Conservation (phyloP, 495 filamentous ascomycete genomes). For the Podospora didyma region DNA sequence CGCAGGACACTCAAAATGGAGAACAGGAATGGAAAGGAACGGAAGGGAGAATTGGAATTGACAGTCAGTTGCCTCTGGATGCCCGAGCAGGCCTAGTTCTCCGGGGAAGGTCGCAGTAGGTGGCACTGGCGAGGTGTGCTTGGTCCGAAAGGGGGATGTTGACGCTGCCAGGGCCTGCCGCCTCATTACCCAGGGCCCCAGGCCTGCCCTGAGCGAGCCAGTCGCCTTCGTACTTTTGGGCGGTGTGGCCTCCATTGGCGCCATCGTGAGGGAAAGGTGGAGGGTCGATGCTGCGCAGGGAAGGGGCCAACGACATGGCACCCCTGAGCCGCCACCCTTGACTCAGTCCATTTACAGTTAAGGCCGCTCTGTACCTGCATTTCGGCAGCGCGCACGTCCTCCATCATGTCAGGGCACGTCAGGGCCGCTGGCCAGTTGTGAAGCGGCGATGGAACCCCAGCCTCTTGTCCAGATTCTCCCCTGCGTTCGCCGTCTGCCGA, state of each 20-base stretch:
- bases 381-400: slow-evolving; percentile 7
- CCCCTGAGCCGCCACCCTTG: slow-evolving; percentile 1
- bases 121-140: background rate
- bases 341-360: slow-evolving; percentile 2
- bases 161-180: slow-evolving; percentile 3
- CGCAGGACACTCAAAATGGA: background rate
- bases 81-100: background rate
- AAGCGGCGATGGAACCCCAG: background rate
- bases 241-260: slow-evolving; percentile 2
- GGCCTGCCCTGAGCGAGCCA: too few relatives aligned
- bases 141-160: slow-evolving; percentile 3
- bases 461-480: background rate
- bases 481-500: background rate
- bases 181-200: background rate
- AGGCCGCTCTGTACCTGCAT: slow-evolving; percentile 14
- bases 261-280: slow-evolving; percentile 3
- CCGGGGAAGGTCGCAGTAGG: slow-evolving; percentile 13
- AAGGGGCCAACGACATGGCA: slow-evolving; percentile 1
- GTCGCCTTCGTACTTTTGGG: background rate
- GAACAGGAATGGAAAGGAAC: background rate
- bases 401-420: background rate
- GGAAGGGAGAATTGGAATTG: slow-evolving; percentile 3
- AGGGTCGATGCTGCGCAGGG: too few relatives aligned
- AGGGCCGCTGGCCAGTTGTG: background rate
- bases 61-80: background rate